Evolutionary conservation across 805 yeast genomes (phyloP).

Genomic region (Ogataea haglerorum): DNA sequence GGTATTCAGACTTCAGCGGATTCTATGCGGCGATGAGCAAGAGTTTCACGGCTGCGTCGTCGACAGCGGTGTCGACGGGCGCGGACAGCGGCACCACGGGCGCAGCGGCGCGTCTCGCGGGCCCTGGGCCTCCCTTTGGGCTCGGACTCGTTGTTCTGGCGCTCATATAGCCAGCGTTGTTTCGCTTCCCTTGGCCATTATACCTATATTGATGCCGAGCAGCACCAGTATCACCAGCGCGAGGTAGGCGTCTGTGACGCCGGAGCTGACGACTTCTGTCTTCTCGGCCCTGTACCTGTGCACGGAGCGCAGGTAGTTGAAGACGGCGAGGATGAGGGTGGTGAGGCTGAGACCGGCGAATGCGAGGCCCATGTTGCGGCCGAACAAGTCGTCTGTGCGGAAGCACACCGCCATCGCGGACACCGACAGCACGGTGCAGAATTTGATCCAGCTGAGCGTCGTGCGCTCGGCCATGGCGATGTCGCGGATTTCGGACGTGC

Average conservation of each 20-base stretch:
- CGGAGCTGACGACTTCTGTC: constrained; percentile 38
- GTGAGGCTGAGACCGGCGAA: constrained; percentile 38
- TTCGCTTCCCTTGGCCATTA: constrained; percentile 15
- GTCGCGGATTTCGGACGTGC: constrained; percentile 51
- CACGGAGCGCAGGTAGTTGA: constrained; percentile 44
- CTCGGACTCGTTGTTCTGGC: constrained; percentile 1
- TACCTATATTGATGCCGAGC: constrained; percentile 34
- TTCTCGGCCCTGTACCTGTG: constrained; percentile 40
- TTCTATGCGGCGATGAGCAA: constrained; percentile 6
- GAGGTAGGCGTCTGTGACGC: constrained; percentile 34
- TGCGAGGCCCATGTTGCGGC: constrained; percentile 14
- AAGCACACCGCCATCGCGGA: constrained; percentile 48
- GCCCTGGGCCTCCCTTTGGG: neutral
- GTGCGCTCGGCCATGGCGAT: constrained; percentile 53
- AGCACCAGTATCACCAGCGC: constrained; percentile 34
- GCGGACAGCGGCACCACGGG: neutral
- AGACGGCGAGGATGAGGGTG: constrained; percentile 36
- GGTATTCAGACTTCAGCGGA: constrained; percentile 5
- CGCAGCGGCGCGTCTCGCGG: neutral
- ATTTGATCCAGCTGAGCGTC: constrained; percentile 45
- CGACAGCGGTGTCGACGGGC: constrained; percentile 1
- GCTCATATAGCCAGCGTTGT: constrained; percentile 3
- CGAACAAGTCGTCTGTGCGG: constrained; percentile 34
- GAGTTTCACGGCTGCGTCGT: constrained; percentile 1
- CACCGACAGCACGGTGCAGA: constrained; percentile 42